These are phyloP conservation scores for Aquilaria malaccensis DNA, from an alignment of 345 rosid genomes.

Conservation along the genomic window DNA sequence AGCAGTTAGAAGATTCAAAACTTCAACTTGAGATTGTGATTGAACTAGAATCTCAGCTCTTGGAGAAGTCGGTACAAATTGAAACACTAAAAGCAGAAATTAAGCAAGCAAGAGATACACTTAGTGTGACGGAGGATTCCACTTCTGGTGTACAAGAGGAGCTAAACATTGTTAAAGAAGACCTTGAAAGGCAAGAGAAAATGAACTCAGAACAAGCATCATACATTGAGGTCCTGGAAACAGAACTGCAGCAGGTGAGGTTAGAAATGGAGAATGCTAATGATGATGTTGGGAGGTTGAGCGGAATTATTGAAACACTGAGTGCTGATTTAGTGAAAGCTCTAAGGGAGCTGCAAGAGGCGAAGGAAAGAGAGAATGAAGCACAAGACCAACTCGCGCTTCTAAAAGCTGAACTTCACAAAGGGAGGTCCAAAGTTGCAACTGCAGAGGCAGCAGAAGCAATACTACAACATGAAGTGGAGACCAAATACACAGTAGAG, in stretches of 20 bases:
- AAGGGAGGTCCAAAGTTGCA: conserved; percentile 22
- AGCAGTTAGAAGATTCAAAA: conserved; percentile 22
- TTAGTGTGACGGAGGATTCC: conserved; percentile 20
- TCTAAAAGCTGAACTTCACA: conserved; percentile 32
- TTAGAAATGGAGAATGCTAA: conserved; percentile 17
- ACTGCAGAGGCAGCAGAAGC: conserved; percentile 38
- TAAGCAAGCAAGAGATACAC: conserved; percentile 14
- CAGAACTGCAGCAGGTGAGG: conserved; percentile 24
- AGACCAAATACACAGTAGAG: conserved; percentile 15
- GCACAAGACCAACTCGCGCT: conserved; percentile 28
- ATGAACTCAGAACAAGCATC: conserved; percentile 25
- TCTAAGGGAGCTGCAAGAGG: conserved; percentile 18
- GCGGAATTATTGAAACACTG: conserved; percentile 16
- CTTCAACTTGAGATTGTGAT: conserved; percentile 14
- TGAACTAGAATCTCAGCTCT: conserved; percentile 30
- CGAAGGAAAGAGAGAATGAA: conserved; percentile 26
- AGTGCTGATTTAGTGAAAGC: conserved; percentile 17
- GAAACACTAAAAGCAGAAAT: conserved; percentile 24
- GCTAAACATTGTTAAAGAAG: conserved; percentile 15
- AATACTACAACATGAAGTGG: conserved; percentile 22
- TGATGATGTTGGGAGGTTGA: conserved; percentile 17
- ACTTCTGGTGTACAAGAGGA: conserved; percentile 16
- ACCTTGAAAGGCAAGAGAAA: conserved; percentile 21
- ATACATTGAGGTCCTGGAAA: conserved; percentile 17
- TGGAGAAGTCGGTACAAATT: conserved; percentile 14